A percentile compares a stretch with the other conserved stretches of the same genome.
phyloP scores from a whole-genome alignment of 176 grass and related monocot genomes.

The Paspalum notatum region DNA sequence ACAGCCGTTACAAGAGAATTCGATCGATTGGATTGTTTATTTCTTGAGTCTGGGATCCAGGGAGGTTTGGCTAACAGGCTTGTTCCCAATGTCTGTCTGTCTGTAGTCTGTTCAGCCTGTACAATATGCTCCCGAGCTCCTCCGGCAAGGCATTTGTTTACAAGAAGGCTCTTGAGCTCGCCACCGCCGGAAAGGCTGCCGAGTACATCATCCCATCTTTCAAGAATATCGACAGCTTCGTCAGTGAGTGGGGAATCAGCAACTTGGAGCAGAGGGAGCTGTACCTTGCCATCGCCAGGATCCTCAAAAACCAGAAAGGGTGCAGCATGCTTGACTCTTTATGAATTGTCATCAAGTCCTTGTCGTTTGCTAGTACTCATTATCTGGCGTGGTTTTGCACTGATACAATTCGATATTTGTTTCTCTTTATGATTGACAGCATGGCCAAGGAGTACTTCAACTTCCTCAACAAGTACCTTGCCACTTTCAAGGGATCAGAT shows the following conservation, averaged over 20 bases:
- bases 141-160: conserved; percentile 76
- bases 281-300: conserved; percentile 58
- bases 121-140: conserved; percentile 74
- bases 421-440: conserved; percentile 46
- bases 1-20: not conserved
- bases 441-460: conserved; percentile 80
- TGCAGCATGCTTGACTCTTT: not conserved
- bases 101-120: conserved; percentile 74
- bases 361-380: not conserved
- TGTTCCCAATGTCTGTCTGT: not conserved
- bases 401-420: not conserved
- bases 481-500: conserved; percentile 58
- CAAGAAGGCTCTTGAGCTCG: conserved; percentile 75
- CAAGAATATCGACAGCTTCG: conserved; percentile 76
- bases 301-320: conserved; percentile 89
- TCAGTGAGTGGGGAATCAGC: conserved; percentile 75
- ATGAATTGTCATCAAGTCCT: not conserved
- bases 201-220: conserved; percentile 78
- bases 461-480: conserved; percentile 84
- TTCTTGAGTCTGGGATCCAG: not conserved
- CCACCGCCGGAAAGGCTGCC: conserved; percentile 55
- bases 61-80: not conserved
- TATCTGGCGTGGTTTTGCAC: not conserved
- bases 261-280: conserved; percentile 77
- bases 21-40: not conserved